Conservation (phyloP, 2,329 filamentous ascomycete genomes). For the Botryotinia convoluta region DNA sequence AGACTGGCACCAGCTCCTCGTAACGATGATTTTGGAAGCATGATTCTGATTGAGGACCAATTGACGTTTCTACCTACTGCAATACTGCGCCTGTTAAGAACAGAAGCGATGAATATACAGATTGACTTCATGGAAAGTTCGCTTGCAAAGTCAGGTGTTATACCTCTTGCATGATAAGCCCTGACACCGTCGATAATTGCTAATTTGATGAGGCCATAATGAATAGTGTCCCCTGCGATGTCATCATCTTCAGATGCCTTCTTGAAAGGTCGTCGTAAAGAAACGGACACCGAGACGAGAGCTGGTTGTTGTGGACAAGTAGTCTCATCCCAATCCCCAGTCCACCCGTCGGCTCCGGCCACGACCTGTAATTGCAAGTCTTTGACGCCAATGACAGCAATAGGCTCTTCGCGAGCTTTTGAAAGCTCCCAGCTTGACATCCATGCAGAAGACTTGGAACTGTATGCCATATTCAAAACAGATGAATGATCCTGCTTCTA, state of each 20-base stretch:
- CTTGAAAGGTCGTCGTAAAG: constrained; percentile 54
- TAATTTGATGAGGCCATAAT: constrained; percentile 72
- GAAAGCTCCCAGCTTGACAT: constrained; percentile 1
- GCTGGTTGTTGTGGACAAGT: constrained; percentile 56
- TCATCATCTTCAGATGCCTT: constrained; percentile 57
- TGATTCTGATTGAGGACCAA: constrained; percentile 45
- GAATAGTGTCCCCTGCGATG: constrained; percentile 67
- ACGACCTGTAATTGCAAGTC: background rate
- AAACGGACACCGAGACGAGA: constrained; percentile 57
- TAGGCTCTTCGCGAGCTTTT: background rate
- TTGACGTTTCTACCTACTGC: background rate
- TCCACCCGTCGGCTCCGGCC: constrained; percentile 59
- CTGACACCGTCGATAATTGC: constrained; percentile 48
- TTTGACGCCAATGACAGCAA: constrained; percentile 8
- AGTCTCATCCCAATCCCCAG: constrained; percentile 43
- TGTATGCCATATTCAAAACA: background rate
- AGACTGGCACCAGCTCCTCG: constrained; percentile 57
- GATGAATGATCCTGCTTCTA: background rate
- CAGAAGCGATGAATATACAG: background rate
- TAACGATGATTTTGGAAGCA: constrained; percentile 66
- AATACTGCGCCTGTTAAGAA: background rate
- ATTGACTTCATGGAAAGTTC: background rate
- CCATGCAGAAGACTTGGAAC: accelerated
- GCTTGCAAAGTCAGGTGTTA: too few species aligned
- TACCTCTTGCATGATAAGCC: background rate